Conservation (phyloP, 768 basidiomycete species). For the Kwoniella heveanensis region DNA sequence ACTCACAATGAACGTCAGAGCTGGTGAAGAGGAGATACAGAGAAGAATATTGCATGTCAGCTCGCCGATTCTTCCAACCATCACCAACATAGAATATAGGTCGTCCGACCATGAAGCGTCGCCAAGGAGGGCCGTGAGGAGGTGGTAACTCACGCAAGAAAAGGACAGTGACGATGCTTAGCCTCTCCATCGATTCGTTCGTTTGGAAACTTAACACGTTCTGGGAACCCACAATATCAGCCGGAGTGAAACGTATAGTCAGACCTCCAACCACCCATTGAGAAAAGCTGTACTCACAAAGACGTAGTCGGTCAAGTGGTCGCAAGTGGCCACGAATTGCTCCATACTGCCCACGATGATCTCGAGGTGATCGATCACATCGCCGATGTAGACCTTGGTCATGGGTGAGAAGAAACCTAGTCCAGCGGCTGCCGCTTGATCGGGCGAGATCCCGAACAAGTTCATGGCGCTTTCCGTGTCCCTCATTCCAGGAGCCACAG, state of each 20-base stretch:
- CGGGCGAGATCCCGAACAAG: conserved; percentile 10
- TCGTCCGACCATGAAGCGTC: too few species aligned
- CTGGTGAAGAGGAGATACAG: conserved; percentile 17
- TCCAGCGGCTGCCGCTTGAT: background rate
- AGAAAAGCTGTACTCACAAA: too few species aligned
- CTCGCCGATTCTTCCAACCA: too few species aligned
- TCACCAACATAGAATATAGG: too few species aligned
- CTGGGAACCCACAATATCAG: conserved; percentile 29
- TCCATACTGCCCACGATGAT: conserved; percentile 48
- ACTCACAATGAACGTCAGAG: conserved; percentile 46
- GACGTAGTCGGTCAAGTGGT: conserved; percentile 54
- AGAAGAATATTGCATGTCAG: too few species aligned
- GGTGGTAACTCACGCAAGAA: conserved; percentile 55
- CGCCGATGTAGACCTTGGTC: conserved; percentile 53
- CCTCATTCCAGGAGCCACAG: background rate
- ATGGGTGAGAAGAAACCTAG: conserved; percentile 44
- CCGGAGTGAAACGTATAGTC: too few species aligned
- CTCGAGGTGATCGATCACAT: conserved; percentile 56
- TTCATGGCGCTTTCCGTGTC: conserved; percentile 7
- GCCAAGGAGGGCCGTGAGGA: too few species aligned
- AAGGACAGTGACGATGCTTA: conserved; percentile 55
- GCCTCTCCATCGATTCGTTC: conserved; percentile 55
- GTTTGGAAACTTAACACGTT: conserved; percentile 52
- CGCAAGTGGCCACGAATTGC: conserved; percentile 51
- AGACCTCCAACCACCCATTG: too few species aligned